Evolutionary conservation across 2,329 filamentous ascomycete genomes (phyloP).

Genomic region (Grosmannia serpens): DNA sequence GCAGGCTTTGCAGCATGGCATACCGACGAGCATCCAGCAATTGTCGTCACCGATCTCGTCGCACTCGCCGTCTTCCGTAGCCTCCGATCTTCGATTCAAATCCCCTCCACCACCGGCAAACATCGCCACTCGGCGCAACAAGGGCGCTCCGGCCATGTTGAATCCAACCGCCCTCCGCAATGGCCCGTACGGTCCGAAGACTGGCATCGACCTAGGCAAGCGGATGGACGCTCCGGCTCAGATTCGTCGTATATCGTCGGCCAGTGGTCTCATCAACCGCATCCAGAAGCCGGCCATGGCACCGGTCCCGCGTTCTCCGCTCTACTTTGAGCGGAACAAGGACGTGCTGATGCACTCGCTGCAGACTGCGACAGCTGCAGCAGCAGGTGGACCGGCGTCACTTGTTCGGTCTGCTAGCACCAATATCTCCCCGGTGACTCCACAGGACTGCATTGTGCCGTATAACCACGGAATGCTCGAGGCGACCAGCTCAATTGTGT

Average conservation of each 20-base stretch:
- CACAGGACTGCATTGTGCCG: not conserved
- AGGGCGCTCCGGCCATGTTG: constrained; percentile 36
- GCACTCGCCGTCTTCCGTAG: constrained; percentile 16
- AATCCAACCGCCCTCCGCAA: constrained; percentile 33
- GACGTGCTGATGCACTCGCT: constrained; percentile 29
- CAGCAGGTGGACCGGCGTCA: constrained; percentile 25
- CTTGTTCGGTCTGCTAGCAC: constrained; percentile 13
- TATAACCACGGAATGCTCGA: not conserved
- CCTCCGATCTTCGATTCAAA: constrained; percentile 28
- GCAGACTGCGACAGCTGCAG: constrained; percentile 13
- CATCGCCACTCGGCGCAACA: constrained; percentile 41
- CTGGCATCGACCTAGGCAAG: constrained; percentile 33
- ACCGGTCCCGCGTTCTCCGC: constrained; percentile 29
- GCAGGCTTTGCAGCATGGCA: not conserved
- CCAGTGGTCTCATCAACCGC: constrained; percentile 29
- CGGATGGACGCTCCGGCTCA: constrained; percentile 33
- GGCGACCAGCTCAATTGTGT: not conserved
- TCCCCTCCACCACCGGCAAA: constrained; percentile 39
- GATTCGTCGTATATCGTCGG: constrained; percentile 43
- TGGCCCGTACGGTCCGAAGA: constrained; percentile 33
- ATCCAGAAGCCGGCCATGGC: constrained; percentile 26
- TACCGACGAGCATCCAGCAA: constrained; percentile 10
- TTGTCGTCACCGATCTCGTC: constrained; percentile 20
- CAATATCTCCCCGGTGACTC: constrained; percentile 1
- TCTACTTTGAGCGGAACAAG: constrained; percentile 31